phyloP scores from a whole-genome alignment of 2,329 filamentous ascomycete genomes.

The Thermochaetoides dissita region DNA sequence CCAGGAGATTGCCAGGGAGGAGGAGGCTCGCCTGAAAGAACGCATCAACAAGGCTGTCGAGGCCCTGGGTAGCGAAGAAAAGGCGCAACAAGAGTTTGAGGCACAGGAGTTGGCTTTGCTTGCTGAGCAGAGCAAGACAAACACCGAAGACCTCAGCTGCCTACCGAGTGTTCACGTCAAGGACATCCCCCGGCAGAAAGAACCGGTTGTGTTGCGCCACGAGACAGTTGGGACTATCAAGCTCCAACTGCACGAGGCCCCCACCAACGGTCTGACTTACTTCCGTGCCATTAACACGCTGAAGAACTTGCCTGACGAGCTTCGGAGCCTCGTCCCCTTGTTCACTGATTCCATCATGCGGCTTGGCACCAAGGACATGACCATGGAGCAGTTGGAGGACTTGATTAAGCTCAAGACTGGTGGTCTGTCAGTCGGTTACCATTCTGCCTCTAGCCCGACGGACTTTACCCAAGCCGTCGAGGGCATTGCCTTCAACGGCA shows the following conservation, averaged over 20 bases:
- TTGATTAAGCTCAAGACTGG: constrained; percentile 93
- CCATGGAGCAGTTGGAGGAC: constrained; percentile 91
- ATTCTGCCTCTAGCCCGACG: constrained; percentile 63
- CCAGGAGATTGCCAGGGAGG: constrained; percentile 61
- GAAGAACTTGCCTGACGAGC: constrained; percentile 66
- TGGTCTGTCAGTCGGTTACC: constrained; percentile 72
- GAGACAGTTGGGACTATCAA: constrained; percentile 51
- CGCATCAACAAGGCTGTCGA: constrained; percentile 61
- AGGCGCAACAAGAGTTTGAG: constrained; percentile 58
- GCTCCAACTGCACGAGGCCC: constrained; percentile 81
- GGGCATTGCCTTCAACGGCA: constrained; percentile 72
- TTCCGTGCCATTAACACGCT: constrained; percentile 79
- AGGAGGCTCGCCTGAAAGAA: constrained; percentile 55
- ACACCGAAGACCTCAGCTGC: constrained; percentile 72
- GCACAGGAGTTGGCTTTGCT: constrained; percentile 69
- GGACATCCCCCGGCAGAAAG: constrained; percentile 72
- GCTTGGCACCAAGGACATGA: constrained; percentile 72
- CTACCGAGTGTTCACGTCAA: constrained; percentile 76
- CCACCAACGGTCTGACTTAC: constrained; percentile 91
- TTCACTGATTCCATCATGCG: constrained; percentile 91
- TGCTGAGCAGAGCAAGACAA: constrained; percentile 69
- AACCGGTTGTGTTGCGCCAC: constrained; percentile 45
- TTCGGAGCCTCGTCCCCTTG: constrained; percentile 71
- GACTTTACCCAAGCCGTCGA: constrained; percentile 60
- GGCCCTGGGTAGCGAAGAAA: constrained; percentile 54